Evolutionary conservation across 495 filamentous ascomycete genomes (phyloP), one percentile per base, ranked within the genome.

Genomic region (Pyrenopolyporus hunteri): DNA sequence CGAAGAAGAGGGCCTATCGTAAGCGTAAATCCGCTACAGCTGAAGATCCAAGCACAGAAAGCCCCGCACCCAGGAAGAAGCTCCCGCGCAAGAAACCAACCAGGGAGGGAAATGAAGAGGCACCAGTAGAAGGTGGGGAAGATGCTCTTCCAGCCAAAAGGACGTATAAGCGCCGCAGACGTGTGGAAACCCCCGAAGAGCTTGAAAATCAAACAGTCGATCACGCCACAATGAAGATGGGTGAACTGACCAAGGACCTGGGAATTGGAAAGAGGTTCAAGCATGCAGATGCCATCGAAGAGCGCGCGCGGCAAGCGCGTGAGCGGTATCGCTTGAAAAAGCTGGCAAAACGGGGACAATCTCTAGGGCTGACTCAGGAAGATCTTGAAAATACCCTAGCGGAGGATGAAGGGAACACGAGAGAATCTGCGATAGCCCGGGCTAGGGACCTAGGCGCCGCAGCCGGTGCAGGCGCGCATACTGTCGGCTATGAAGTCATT

Each of bases 261-360:
- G 81, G 83, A 19, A 89, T 88, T 6, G 94, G 94, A 33, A 90
- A 86, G 71, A 90, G 85, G 55, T 97, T 92, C 14, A 88, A 87
- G 54, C 85, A 88, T 6, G 80, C 82, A 57, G 76, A 82, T 50
- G 78, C 84, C 67, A 76, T 86, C 7, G 77, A 79, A 49, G 70
- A 79, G 53, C 72, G 80, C 19, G 70, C 76, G 43, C 71, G 76
- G 20, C 66, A 78, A 31, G 74, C 76, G 54, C 76, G 78, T 11
- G 57, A 76, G 31, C 73, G 68, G 42, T 66, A 65, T 68, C 72
- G 57, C 58, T 71, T 59, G 63, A 72, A 59, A 45, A 68, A 32
- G 39, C 9, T 71, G 29, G 63, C 50, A 13, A 72, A 67, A 26
- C 70, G 76, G 42, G 71, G 67, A 69, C 73, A 58, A 49, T 64